These are phyloP conservation scores for Botrytis aclada DNA, from an alignment of 2,329 filamentous ascomycete genomes.

Conservation along the genomic window DNA sequence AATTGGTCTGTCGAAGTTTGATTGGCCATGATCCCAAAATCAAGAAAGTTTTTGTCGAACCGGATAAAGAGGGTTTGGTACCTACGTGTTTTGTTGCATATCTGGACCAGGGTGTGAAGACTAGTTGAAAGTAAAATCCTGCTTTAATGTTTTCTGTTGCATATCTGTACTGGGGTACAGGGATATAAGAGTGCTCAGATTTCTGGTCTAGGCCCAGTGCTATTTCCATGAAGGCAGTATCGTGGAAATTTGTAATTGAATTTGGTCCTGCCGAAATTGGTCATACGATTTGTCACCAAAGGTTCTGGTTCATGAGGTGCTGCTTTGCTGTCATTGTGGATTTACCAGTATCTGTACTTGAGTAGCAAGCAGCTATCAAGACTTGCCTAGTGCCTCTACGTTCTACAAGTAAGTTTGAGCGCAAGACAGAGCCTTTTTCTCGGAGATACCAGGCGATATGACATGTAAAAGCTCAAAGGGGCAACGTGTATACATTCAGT, in stretches of 20 bases:
- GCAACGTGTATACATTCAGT: not conserved
- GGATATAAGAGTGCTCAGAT: not conserved
- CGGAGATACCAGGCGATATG: not conserved
- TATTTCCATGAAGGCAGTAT: no score
- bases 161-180: slow-evolving; percentile 3
- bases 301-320: not conserved
- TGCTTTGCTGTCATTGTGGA: not conserved
- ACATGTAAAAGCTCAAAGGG: not conserved
- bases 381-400: not conserved
- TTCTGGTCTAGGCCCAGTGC: not conserved
- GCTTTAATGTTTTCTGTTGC: not conserved
- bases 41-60: not conserved
- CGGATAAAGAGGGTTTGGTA: not conserved
- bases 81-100: not conserved
- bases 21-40: not conserved
- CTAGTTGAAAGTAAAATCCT: not conserved
- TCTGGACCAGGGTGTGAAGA: not conserved
- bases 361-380: not conserved
- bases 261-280: not conserved
- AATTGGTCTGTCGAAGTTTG: not conserved
- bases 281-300: not conserved
- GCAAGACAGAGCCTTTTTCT: not conserved
- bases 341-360: not conserved
- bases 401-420: not conserved
- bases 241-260: not conserved